Evolutionary conservation across 2,329 filamentous ascomycete genomes (phyloP).

Genomic region (Thelonectria rubi): DNA sequence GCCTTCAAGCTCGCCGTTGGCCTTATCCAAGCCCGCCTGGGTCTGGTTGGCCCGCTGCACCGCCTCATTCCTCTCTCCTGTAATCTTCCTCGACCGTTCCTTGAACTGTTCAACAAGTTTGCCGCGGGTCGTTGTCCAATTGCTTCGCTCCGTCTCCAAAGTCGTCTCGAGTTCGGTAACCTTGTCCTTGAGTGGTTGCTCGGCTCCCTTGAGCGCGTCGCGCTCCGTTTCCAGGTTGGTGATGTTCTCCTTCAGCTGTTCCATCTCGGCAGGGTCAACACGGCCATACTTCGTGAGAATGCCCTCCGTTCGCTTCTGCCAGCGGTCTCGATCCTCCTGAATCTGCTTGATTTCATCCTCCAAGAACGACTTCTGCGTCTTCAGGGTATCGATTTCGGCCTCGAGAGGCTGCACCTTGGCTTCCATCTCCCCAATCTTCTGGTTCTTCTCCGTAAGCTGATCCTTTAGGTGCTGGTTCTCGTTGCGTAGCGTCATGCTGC

Average conservation of each 20-base stretch:
- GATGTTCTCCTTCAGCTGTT: conserved; percentile 84
- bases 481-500: conserved; percentile 87
- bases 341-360: conserved; percentile 90
- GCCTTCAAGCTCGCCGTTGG: conserved; percentile 63
- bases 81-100: conserved; percentile 64
- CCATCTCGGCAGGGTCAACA: conserved; percentile 91
- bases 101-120: conserved; percentile 71
- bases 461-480: conserved; percentile 83
- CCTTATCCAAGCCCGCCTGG: conserved; percentile 59
- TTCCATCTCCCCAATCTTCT: conserved; percentile 78
- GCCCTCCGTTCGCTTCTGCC: conserved; percentile 95
- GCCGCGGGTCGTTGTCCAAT: conserved; percentile 62
- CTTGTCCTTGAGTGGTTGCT: conserved; percentile 62
- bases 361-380: conserved; percentile 81
- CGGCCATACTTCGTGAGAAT: conserved; percentile 97
- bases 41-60: conserved; percentile 62
- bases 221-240: conserved; percentile 71
- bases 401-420: conserved; percentile 84
- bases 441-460: conserved; percentile 77
- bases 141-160: conserved; percentile 63
- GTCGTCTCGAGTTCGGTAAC: conserved; percentile 60
- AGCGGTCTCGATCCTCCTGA: conserved; percentile 90
- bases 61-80: conserved; percentile 62
- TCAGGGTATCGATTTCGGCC: conserved; percentile 80
- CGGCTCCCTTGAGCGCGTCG: conserved; percentile 61